These are phyloP conservation scores for Penicillium sumatraense DNA, from an alignment of 2,329 filamentous ascomycete genomes.

Conservation along the genomic window DNA sequence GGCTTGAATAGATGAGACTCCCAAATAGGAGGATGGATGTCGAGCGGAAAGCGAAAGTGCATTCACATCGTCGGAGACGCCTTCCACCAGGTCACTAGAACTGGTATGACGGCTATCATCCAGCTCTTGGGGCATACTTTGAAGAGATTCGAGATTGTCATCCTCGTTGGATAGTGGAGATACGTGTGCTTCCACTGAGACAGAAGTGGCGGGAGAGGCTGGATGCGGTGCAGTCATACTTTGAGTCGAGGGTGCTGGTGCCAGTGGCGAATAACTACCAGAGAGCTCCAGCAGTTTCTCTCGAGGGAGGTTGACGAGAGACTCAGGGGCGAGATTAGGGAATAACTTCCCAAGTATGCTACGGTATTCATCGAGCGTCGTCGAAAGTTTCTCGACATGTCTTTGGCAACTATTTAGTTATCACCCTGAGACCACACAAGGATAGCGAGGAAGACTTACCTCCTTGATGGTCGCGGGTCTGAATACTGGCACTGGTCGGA, in stretches of 20 bases:
- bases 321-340: constrained; percentile 60
- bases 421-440: constrained; percentile 7
- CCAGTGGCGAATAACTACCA: constrained; percentile 36
- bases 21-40: constrained; percentile 68
- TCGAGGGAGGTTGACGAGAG: constrained; percentile 59
- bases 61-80: constrained; percentile 72
- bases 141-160: constrained; percentile 63
- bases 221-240: constrained; percentile 29
- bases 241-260: constrained; percentile 33
- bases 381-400: constrained; percentile 63
- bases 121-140: constrained; percentile 73
- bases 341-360: constrained; percentile 66
- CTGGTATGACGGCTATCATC: constrained; percentile 49
- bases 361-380: constrained; percentile 68
- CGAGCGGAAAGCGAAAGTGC: constrained; percentile 67
- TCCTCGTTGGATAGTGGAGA: constrained; percentile 52
- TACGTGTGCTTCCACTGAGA: constrained; percentile 49
- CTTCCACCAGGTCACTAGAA: constrained; percentile 61
- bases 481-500: constrained; percentile 80
- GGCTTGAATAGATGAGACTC: constrained; percentile 75
- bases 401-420: constrained; percentile 28
- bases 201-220: constrained; percentile 52
- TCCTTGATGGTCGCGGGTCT: constrained; percentile 78
- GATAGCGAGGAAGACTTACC: constrained; percentile 55
- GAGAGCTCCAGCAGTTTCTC: constrained; percentile 63